Evolutionary conservation across 78 protist species (phyloP), one percentile per base, ranked within the genome.

Genomic region (Dictyostelium purpureum): DNA sequence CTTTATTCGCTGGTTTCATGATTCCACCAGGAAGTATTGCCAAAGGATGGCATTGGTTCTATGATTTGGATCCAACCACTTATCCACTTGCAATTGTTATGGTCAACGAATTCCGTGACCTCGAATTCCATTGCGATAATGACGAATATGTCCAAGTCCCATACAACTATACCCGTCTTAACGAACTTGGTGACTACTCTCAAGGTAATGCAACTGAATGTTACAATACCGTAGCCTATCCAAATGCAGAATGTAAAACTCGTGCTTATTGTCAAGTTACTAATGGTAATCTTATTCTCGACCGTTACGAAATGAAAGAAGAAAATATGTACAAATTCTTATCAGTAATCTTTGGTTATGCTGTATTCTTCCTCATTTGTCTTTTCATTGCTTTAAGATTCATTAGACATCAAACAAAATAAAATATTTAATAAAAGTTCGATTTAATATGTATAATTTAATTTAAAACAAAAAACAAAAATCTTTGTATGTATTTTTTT

Each of bases 1-100:
- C 87, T n/a, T 73, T 88, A 6, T 76, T 75, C 45, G 85, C 88
- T 12, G 93, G 93, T 19, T 88, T 88, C 21, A 49, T 88, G 73
- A 76, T 88, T 40, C 75, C 80, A n/a, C 61, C 77, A 6, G 70
- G 38, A 5, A 35, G 56, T 2, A 88, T 88, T 31, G 87, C 93
- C 1, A 67, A 67, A 31, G 67, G 85, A 7, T 76, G 82, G 82
- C 77, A 77, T 49, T 88, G 93, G 93, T 51, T 73, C 49, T 76
- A 73, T 14, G 45, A 87, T 47, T 26, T 87, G 33, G 52, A 65
- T 49, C 33, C 63, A 28, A 31, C 69, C 1, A 73, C 31, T 19
- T 87, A 87, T 37, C 79, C 92, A 33, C 21, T 74, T 1, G 24
- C 77, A 51, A 35, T 61, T 2, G 38, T 85, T 35, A 71, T 49